Conservation (phyloP, 1,284 basidiomycete species). For the Vanrija pseudolonga region DNA sequence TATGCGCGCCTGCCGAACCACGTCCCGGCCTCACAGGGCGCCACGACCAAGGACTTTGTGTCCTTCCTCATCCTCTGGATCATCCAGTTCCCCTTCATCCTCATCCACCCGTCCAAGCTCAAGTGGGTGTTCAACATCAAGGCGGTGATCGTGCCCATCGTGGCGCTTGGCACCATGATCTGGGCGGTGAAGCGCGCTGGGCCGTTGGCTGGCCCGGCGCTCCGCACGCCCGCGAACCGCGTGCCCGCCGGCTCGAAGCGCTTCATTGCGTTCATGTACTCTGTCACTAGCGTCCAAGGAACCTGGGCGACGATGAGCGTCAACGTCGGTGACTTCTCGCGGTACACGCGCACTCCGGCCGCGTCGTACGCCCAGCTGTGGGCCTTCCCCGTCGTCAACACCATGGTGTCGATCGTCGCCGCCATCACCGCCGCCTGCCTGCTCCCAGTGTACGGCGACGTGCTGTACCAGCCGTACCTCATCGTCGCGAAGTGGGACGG, state of each 20-base stretch:
- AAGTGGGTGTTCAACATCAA: constrained; percentile 69
- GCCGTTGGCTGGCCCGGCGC: constrained; percentile 61
- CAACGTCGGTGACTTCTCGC: constrained; percentile 64
- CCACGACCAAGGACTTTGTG: constrained; percentile 59
- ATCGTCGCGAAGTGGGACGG: constrained; percentile 63
- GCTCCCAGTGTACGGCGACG: constrained; percentile 59
- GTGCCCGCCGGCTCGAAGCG: constrained; percentile 27
- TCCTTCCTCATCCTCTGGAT: constrained; percentile 75
- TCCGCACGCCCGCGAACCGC: constrained; percentile 25
- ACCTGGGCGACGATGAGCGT: constrained; percentile 53
- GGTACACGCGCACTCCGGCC: constrained; percentile 44
- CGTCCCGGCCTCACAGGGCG: constrained; percentile 58
- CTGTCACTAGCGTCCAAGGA: constrained; percentile 34
- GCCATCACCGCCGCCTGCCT: constrained; percentile 62
- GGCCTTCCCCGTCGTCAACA: constrained; percentile 63
- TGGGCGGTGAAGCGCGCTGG: constrained; percentile 68
- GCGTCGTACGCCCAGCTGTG: constrained; percentile 60
- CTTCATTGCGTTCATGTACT: constrained; percentile 37
- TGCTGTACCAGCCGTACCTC: constrained; percentile 43
- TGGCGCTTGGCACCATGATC: constrained; percentile 67
- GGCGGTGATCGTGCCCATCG: constrained; percentile 60
- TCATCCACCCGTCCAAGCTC: constrained; percentile 70
- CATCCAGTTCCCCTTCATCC: constrained; percentile 59
- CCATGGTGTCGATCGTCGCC: constrained; percentile 57
- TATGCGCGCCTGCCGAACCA: constrained; percentile 62